phyloP scores from a whole-genome alignment of 345 rosid species.

The Reutealis trisperma region DNA sequence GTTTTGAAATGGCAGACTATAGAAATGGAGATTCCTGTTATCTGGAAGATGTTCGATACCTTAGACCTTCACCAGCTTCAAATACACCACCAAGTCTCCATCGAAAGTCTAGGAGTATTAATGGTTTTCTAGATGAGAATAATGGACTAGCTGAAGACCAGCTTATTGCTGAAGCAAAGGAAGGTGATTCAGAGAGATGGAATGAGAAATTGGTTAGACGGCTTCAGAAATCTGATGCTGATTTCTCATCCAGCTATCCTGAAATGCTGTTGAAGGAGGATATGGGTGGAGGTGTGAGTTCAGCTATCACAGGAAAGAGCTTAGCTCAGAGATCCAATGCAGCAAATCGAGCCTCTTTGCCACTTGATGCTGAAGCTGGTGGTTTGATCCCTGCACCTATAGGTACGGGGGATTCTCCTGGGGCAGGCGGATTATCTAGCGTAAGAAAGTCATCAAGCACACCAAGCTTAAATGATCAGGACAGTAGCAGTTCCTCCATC shows the following conservation, averaged over 20 bases:
- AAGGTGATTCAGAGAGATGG: constrained; percentile 32
- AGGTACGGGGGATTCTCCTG: constrained; percentile 6
- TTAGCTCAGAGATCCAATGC: constrained; percentile 34
- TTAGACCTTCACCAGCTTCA: constrained; percentile 25
- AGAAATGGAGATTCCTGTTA: constrained; percentile 29
- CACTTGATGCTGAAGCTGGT: constrained; percentile 22
- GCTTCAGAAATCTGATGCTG: constrained; percentile 69
- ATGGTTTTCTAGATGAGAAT: constrained; percentile 42
- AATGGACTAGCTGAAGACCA: not conserved
- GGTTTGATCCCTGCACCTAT: constrained; percentile 26
- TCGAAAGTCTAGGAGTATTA: constrained; percentile 51
- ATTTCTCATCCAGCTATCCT: constrained; percentile 28
- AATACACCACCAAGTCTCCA: constrained; percentile 19
- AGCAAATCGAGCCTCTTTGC: not conserved
- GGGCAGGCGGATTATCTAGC: not conserved
- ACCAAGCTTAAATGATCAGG: constrained; percentile 24
- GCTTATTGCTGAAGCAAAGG: constrained; percentile 29
- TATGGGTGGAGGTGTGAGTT: constrained; percentile 5
- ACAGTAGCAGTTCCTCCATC: constrained; percentile 9
- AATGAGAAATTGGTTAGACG: constrained; percentile 54
- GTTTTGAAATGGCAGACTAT: constrained; percentile 16
- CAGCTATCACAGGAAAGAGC: constrained; percentile 25
- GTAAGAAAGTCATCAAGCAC: constrained; percentile 34
- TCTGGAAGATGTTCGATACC: constrained; percentile 36
- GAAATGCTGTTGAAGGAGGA: constrained; percentile 24